Percentiles rank a stretch among this genome's conserved stretches.
Conservation (phyloP, 140 eudicot genomes). For the Erigeron philadelphicus region DNA sequence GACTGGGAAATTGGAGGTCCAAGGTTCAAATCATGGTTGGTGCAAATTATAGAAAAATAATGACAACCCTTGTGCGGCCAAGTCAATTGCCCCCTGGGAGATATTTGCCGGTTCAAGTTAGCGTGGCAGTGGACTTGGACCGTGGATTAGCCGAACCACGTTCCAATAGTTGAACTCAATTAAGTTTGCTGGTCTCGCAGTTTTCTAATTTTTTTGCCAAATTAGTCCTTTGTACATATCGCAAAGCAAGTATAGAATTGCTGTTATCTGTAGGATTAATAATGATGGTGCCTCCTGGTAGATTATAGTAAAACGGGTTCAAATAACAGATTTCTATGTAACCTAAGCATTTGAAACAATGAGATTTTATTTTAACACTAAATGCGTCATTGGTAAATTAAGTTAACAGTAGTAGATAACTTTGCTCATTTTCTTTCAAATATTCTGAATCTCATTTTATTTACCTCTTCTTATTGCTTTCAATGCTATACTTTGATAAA, state of each 20-base stretch:
- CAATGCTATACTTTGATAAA: conserved; percentile 6
- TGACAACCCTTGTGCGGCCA: too few relatives aligned
- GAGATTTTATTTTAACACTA: not conserved
- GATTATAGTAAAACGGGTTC: not conserved
- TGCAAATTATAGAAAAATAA: not conserved
- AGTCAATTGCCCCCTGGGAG: too few relatives aligned
- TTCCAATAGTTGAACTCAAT: too few relatives aligned
- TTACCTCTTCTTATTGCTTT: conserved; percentile 13
- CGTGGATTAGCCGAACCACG: too few relatives aligned
- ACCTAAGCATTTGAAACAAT: not conserved
- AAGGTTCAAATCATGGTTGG: not conserved
- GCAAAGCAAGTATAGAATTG: not conserved
- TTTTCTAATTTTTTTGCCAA: not conserved
- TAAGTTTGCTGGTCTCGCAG: not conserved
- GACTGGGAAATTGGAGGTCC: too few relatives aligned
- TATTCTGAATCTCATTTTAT: conserved; percentile 8
- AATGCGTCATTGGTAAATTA: not conserved
- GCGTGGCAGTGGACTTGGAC: too few relatives aligned
- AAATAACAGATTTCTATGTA: not conserved
- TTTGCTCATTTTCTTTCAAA: conserved; percentile 11
- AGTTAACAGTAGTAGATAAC: not conserved
- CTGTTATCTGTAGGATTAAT: conserved; percentile 2
- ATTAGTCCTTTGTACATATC: not conserved
- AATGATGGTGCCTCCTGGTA: not conserved
- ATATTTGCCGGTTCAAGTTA: too few relatives aligned